Percentiles rank a stretch among this genome's conserved stretches.
Evolutionary conservation across 139 green algal genomes (phyloP).

Genomic region (Desmodesmus armatus): DNA sequence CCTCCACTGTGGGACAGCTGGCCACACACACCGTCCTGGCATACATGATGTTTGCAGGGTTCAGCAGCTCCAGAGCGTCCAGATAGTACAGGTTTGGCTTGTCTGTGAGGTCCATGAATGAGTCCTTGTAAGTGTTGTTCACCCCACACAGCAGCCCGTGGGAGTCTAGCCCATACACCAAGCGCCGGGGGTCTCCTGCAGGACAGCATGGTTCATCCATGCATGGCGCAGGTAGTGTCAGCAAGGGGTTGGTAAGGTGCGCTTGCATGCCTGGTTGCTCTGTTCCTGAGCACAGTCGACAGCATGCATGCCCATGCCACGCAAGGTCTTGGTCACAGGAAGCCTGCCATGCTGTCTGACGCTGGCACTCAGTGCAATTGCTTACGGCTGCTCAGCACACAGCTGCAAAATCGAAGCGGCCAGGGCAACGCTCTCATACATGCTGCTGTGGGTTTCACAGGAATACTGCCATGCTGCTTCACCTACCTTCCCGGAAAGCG

Average conservation of each 20-base stretch:
- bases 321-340: too few relatives aligned
- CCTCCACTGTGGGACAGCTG: constrained; percentile 56
- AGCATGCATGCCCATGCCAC: neutral
- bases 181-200: constrained; percentile 60
- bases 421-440: too few relatives aligned
- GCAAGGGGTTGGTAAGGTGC: neutral
- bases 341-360: too few relatives aligned
- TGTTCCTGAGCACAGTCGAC: neutral
- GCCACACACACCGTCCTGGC: constrained; percentile 71
- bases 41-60: constrained; percentile 54
- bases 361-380: neutral
- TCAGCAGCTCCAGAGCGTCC: constrained; percentile 75
- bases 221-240: neutral
- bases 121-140: constrained; percentile 59
- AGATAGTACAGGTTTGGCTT: constrained; percentile 80
- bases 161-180: constrained; percentile 80
- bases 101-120: constrained; percentile 60
- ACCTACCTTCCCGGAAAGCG: constrained; percentile 67
- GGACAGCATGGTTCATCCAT: too few relatives aligned
- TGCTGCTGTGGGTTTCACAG: neutral
- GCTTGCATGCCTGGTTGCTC: neutral
- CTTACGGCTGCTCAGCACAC: neutral
- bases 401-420: neutral
- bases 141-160: constrained; percentile 75
- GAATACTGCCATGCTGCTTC: neutral